A percentile compares a stretch with the other conserved stretches of the same genome.
phyloP scores from a whole-genome alignment of 768 basidiomycete genomes.

The Lactarius hatsudake region DNA sequence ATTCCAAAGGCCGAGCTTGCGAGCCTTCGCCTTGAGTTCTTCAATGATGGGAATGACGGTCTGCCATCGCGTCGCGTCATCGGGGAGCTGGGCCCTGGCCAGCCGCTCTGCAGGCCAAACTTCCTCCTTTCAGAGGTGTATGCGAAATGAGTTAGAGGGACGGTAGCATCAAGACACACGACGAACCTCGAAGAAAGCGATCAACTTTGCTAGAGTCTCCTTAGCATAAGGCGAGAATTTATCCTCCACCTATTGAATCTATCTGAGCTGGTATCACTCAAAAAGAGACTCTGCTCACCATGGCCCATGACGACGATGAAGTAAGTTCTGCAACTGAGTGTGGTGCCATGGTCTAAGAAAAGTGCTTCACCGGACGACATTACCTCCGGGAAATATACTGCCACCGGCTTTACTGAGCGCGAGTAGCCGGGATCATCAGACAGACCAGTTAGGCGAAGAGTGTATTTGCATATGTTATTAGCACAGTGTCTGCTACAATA shows the following conservation, averaged over 20 bases:
- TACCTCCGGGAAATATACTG: neutral
- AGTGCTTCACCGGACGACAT: neutral
- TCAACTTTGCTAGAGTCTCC: slow-evolving; percentile 78
- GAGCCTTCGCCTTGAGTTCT: slow-evolving; percentile 85
- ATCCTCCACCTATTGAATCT: slow-evolving; percentile 66
- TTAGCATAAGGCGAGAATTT: slow-evolving; percentile 91
- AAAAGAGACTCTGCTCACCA: slow-evolving; percentile 46
- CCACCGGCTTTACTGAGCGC: slow-evolving; percentile 4
- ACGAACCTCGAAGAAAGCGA: slow-evolving; percentile 78
- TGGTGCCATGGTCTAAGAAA: slow-evolving; percentile 41
- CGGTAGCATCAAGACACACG: neutral
- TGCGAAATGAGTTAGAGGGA: neutral
- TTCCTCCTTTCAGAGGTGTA: slow-evolving; percentile 60
- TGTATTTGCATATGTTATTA: neutral
- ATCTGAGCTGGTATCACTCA: slow-evolving; percentile 14
- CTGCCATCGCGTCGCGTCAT: slow-evolving; percentile 77
- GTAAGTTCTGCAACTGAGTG: slow-evolving; percentile 79
- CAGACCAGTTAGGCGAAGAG: neutral
- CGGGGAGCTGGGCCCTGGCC: slow-evolving; percentile 79
- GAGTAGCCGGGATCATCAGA: slow-evolving; percentile 2
- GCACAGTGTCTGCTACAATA: slow-evolving; percentile 8
- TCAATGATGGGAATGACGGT: slow-evolving; percentile 76
- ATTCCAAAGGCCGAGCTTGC: slow-evolving; percentile 91
- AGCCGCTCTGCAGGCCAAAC: slow-evolving; percentile 75
- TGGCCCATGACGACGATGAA: slow-evolving; percentile 82